Evolutionary conservation across 1,284 basidiomycete genomes (phyloP).

Genomic region (Phlebopus sp.): DNA sequence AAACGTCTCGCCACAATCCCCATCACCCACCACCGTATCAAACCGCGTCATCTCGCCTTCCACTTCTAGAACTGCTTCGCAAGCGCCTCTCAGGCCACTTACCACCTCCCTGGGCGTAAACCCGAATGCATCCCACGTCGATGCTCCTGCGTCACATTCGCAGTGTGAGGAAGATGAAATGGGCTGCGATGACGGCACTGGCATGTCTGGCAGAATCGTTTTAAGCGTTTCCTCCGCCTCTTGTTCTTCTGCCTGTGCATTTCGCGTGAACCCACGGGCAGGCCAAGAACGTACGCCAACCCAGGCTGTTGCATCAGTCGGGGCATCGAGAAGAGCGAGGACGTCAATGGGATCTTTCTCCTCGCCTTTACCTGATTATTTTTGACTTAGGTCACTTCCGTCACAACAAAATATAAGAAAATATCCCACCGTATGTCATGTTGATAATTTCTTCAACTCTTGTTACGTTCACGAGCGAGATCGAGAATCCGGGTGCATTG

Average conservation of each 20-base stretch:
- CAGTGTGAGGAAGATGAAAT: not conserved
- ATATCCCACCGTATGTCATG: not conserved
- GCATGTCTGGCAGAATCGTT: slow-evolving; percentile 5
- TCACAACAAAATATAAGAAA: too few relatives aligned
- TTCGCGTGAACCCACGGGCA: not conserved
- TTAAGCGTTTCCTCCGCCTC: slow-evolving; percentile 9
- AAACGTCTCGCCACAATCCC: slow-evolving; percentile 36
- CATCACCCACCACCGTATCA: slow-evolving; percentile 40
- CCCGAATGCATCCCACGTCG: slow-evolving; percentile 11
- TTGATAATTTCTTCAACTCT: slow-evolving; percentile 15
- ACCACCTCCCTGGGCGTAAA: slow-evolving; percentile 17
- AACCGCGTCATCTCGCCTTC: slow-evolving; percentile 41
- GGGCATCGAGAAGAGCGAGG: slow-evolving; percentile 37
- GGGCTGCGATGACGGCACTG: not conserved
- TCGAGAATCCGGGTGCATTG: slow-evolving; percentile 44
- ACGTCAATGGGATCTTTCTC: slow-evolving; percentile 19
- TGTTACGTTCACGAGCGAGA: slow-evolving; percentile 39
- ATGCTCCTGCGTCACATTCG: not conserved
- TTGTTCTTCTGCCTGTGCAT: slow-evolving; percentile 1
- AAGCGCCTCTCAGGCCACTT: slow-evolving; percentile 32
- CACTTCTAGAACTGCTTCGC: slow-evolving; percentile 33
- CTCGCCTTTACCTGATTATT: not conserved
- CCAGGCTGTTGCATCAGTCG: slow-evolving; percentile 40
- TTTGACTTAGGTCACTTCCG: too few relatives aligned
- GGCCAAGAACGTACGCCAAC: slow-evolving; percentile 30